Percentiles rank a stretch among this genome's conserved stretches.
These are phyloP conservation scores for Paecilomyces fulvus DNA, from an alignment of 2,329 filamentous ascomycete genomes.

Conservation along the genomic window DNA sequence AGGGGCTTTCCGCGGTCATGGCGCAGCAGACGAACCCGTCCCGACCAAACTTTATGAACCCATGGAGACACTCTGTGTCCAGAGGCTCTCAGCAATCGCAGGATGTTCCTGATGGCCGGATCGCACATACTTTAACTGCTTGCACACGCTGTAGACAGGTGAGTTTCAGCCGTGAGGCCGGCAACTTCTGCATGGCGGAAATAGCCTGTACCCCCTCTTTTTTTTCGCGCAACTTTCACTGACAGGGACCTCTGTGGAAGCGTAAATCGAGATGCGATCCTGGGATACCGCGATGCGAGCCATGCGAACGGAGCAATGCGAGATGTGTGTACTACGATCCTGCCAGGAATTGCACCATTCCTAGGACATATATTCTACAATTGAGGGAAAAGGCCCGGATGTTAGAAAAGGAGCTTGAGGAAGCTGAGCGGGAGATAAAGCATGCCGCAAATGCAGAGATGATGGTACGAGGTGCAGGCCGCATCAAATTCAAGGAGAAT, in stretches of 20 bases:
- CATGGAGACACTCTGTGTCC: constrained; percentile 18
- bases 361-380: constrained; percentile 83
- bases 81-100: constrained; percentile 21
- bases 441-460: constrained; percentile 66
- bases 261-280: constrained; percentile 96
- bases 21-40: constrained; percentile 9
- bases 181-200: not conserved
- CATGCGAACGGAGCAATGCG: constrained; percentile 85
- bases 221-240: constrained; percentile 1
- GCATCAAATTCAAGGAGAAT: constrained; percentile 74
- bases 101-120: constrained; percentile 28
- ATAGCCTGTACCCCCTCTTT: not conserved
- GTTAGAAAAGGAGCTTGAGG: constrained; percentile 71
- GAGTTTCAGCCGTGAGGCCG: constrained; percentile 15
- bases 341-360: constrained; percentile 73
- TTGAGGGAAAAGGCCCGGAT: constrained; percentile 78
- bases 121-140: constrained; percentile 41
- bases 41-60: constrained; percentile 17
- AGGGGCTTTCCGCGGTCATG: constrained; percentile 10
- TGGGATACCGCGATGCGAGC: constrained; percentile 78
- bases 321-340: constrained; percentile 95
- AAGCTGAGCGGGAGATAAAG: constrained; percentile 68
- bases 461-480: constrained; percentile 75
- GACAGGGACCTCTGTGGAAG: constrained; percentile 38
- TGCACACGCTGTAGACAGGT: constrained; percentile 44